Percentiles rank a stretch among this genome's conserved stretches.
Evolutionary conservation across 1,139 yeast species (phyloP).

Genomic region (Nakaseomyces kungkrabaensis): DNA sequence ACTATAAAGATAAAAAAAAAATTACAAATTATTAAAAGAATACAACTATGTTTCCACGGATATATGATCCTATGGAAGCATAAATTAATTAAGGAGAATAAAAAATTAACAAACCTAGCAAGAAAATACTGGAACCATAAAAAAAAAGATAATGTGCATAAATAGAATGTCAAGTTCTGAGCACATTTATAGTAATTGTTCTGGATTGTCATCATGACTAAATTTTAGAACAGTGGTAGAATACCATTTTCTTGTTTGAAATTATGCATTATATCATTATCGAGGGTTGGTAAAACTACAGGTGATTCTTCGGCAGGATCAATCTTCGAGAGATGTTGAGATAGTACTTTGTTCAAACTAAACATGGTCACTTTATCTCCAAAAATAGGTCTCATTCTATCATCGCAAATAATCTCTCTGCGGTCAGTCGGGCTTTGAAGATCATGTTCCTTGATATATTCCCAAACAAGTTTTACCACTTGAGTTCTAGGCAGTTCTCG

Average conservation of each 20-base stretch:
- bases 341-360: conserved; percentile 52
- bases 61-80: not conserved
- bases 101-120: not conserved
- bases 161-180: too few species aligned
- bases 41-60: too few species aligned
- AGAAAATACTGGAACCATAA: too few species aligned
- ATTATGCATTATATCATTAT: not conserved
- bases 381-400: conserved; percentile 46
- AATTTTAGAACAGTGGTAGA: not conserved
- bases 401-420: conserved; percentile 63
- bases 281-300: not conserved
- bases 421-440: conserved; percentile 64
- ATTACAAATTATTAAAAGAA: too few species aligned
- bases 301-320: not conserved
- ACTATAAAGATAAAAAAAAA: too few species aligned
- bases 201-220: not conserved
- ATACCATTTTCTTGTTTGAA: conserved; percentile 1
- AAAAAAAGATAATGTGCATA: not conserved
- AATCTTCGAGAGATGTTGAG: conserved; percentile 33
- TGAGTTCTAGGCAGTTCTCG: conserved; percentile 53
- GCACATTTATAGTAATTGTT: not conserved
- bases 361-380: conserved; percentile 56
- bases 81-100: not conserved
- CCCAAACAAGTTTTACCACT: conserved; percentile 66
- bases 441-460: conserved; percentile 51